Evolutionary conservation across 805 yeast species (phyloP).

Genomic region (Teunomyces pallodes): DNA sequence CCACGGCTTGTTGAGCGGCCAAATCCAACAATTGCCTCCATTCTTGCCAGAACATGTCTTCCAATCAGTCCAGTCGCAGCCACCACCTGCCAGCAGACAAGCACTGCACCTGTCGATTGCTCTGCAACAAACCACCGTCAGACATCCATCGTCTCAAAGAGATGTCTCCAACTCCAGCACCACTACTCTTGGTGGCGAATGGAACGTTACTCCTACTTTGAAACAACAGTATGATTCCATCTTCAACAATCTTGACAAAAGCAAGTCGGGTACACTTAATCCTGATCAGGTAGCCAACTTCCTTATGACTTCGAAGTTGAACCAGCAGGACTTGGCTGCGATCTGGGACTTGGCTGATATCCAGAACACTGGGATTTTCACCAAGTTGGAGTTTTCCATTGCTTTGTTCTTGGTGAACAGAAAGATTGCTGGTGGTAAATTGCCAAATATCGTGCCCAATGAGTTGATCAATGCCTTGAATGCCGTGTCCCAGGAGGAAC

Average conservation of each 20-base stretch:
- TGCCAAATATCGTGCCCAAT: conserved; percentile 78
- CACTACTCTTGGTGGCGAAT: conserved; percentile 38
- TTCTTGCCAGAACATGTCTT: conserved; percentile 40
- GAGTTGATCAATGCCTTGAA: conserved; percentile 44
- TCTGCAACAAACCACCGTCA: conserved; percentile 36
- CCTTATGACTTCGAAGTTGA: conserved; percentile 80
- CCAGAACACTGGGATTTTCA: conserved; percentile 78
- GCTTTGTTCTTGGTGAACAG: conserved; percentile 93
- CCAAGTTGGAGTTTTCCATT: conserved; percentile 80
- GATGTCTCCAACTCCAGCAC: conserved; percentile 14
- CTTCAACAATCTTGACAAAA: conserved; percentile 74
- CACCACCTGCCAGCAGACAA: conserved; percentile 20
- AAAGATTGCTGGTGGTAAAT: conserved; percentile 68
- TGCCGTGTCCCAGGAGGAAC: conserved; percentile 13
- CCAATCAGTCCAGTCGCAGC: conserved; percentile 27
- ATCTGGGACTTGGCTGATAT: conserved; percentile 96
- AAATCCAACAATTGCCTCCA: conserved; percentile 55
- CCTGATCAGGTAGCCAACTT: conserved; percentile 86
- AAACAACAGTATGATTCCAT: conserved; percentile 75
- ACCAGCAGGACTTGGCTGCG: conserved; percentile 79
- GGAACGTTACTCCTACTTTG: conserved; percentile 69
- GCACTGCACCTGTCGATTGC: conserved; percentile 28
- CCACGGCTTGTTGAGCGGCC: conserved; percentile 71
- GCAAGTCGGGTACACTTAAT: conserved; percentile 57
- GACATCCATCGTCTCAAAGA: conserved; percentile 20